Conservation (phyloP, 345 rosid genomes). For the Angophora floribunda region DNA sequence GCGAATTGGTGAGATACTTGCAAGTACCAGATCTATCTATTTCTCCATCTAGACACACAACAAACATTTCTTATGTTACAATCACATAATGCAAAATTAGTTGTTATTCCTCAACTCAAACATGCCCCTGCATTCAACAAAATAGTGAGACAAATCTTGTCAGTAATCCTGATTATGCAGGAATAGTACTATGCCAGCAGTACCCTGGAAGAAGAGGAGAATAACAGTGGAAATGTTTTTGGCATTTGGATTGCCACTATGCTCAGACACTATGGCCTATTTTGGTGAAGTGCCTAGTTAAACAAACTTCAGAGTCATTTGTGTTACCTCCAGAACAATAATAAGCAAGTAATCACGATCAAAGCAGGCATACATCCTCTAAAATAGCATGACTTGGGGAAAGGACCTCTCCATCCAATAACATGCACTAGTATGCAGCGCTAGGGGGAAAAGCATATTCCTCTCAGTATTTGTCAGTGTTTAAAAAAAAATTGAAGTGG, state of each 20-base stretch:
- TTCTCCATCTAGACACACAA: background rate
- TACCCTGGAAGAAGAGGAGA: background rate
- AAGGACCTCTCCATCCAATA: background rate
- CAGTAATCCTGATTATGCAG: background rate
- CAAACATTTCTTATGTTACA: background rate
- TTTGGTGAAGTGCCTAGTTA: background rate
- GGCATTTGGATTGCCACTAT: background rate
- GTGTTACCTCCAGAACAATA: background rate
- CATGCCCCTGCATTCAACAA: background rate
- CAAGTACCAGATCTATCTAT: background rate
- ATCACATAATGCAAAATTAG: background rate
- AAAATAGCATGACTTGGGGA: background rate
- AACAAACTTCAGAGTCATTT: background rate
- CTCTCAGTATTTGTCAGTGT: background rate
- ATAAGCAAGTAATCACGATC: background rate
- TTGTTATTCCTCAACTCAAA: background rate
- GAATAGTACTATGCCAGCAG: background rate
- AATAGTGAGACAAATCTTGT: background rate
- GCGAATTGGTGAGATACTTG: background rate
- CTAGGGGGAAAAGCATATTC: background rate
- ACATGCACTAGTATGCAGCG: background rate
- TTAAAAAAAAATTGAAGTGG: background rate
- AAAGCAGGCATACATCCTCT: background rate
- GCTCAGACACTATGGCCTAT: background rate
- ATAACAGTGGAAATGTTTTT: background rate